Base-by-base conservation (phyloP, 2,329 filamentous ascomycete species). In the Escovopsis sp. region DNA sequence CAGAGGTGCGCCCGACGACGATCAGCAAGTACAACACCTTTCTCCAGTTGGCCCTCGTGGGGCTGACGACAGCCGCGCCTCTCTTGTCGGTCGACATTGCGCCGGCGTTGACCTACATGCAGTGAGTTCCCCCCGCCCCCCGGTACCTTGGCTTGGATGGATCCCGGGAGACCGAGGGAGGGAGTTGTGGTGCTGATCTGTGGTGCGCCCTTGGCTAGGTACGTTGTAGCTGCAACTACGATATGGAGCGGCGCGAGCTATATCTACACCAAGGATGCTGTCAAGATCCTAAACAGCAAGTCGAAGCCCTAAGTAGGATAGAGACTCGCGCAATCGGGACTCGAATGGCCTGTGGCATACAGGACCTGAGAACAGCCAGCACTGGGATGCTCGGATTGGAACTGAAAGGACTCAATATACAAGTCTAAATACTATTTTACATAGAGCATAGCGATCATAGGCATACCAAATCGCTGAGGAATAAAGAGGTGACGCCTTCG, bases 21-120 rank as follows among this genome's bases (percentile, higher is more conserved):
- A 85, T 93, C 47, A 87, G 82, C 63, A 93, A 93, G 67, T 80
- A 87, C 62, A 98, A 98, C 63, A 98, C 91, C 0, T 87, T 93
- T 36, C 65, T 96, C 52, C 91, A 98, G 60, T 68, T 98, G 18
- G 77, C 80, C 4, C 72, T 98, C 11, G 83, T 98, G 54, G 89
- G 88, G 15, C 73, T 81, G 10, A 88, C 87, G 2, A 86, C 89
- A 39, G 78, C 84, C 1, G 73, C 87, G 36, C 89, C 88, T 1
- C 70, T 95, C 11, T 52, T 94, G 23, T 66, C 75, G n/a, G 60
- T 68, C 42, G 68, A 80, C 60, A 49, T 78, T 53, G 58, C 68
- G 43, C 55, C 65, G 36, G 58, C 74, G 38, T 72, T 82, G 61
- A 71, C 67, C 4, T 72, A 65, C 38, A 69, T 75, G 69, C 83